Evolutionary conservation across 768 basidiomycete genomes (phyloP), one percentile per base, ranked within the genome.

Genomic region (Clavulina sp.): DNA sequence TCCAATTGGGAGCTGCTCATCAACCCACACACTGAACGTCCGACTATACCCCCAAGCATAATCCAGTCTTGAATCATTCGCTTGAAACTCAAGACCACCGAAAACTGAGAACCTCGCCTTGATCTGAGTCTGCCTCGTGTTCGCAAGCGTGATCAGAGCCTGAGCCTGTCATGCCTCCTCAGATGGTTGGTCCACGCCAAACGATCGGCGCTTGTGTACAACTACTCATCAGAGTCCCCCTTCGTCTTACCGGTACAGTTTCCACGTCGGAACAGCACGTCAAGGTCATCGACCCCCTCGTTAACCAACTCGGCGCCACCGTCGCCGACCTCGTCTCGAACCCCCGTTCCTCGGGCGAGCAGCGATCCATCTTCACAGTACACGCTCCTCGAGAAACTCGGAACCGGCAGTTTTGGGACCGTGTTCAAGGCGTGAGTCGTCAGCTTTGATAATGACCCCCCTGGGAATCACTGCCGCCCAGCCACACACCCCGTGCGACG

Each of bases 401-500:
- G 93, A 16, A 92, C 88, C 23, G 93, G 93, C 32, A 88, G 84
- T 64, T 99, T 99, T 62, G 93, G 93, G 5, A 84, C 80, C 1
- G 93, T 99, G 51, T 99, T 89, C 77, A 96, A 95, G 70, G 93
- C 88, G 67, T 70, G 34, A 51, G 70, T 62, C 36, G 29, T 23
- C 40, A 0, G n/a, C 13, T 23, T 4, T 21, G 19, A n/a, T 38
- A 3, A 9, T n/a, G 9, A 21, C 31, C 21, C 36, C 21, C n/a
- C n/a, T 51, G 28, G 16, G n/a, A 23, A n/a, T 5, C 47, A 3
- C 16, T 6, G 36, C 49, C 29, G 19, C 46, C 16, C 26, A n/a
- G n/a, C n/a, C n/a, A n/a, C n/a, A 31, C 40, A 38, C 34, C 28
- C 40, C 18, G 34, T 41, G 16, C 13, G 16, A 4, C 44, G 43